Percentiles rank a stretch among this genome's conserved stretches.
These are phyloP conservation scores for Scalesia atractyloides DNA, from an alignment of 129 eudicot species.

Conservation along the genomic window DNA sequence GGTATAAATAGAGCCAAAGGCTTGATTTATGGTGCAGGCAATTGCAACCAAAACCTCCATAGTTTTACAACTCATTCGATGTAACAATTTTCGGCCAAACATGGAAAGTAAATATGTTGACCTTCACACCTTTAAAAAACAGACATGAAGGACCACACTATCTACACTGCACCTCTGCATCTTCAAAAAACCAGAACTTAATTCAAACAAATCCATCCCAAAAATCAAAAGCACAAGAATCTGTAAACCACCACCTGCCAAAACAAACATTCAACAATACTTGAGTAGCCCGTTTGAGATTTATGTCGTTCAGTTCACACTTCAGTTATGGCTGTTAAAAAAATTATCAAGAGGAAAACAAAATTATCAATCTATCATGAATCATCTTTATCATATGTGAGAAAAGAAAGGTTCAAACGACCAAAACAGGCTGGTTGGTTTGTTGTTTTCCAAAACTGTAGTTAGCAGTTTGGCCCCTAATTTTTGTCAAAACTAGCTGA, in stretches of 20 bases:
- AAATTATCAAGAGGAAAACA: no score
- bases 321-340: no score
- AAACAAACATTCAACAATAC: slow-evolving; percentile 17
- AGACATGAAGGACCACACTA: slow-evolving; percentile 66
- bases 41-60: slow-evolving; percentile 21
- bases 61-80: slow-evolving; percentile 30
- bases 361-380: no score
- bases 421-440: no score
- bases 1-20: slow-evolving; percentile 21
- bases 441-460: no score
- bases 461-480: no score
- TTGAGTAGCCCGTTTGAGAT: neutral
- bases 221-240: slow-evolving; percentile 37
- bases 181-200: slow-evolving; percentile 22
- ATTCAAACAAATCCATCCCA: slow-evolving; percentile 24
- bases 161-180: slow-evolving; percentile 50
- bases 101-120: slow-evolving; percentile 37
- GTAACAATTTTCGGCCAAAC: slow-evolving; percentile 22
- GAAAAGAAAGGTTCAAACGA: no score
- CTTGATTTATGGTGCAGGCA: slow-evolving; percentile 15
- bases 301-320: no score
- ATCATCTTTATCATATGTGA: no score
- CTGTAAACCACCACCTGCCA: slow-evolving; percentile 36
- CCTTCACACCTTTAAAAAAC: slow-evolving; percentile 52
- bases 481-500: no score